Evolutionary conservation across 768 basidiomycete species (phyloP).

Genomic region (Sistotremastrum suecicum): DNA sequence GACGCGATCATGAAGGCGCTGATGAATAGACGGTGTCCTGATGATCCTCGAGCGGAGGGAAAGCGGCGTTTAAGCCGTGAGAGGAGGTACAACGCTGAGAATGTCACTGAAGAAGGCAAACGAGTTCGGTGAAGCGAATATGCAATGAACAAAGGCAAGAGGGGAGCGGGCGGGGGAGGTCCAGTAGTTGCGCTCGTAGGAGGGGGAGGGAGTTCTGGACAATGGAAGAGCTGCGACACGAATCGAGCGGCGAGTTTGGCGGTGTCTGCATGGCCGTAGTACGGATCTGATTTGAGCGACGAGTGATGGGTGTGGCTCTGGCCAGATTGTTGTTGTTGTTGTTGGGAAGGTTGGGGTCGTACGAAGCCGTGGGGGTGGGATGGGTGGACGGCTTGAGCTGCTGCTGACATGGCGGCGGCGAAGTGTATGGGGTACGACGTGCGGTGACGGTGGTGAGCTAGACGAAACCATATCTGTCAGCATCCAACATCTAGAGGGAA

Average conservation of each 20-base stretch:
- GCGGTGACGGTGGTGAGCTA: no score
- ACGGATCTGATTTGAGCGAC: conserved; percentile 27
- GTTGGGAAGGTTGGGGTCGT: no score
- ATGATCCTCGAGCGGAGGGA: conserved; percentile 80
- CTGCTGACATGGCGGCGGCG: no score
- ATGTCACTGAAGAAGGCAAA: conserved; percentile 50
- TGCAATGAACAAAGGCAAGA: conserved; percentile 68
- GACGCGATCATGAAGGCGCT: conserved; percentile 89
- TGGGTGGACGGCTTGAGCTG: no score
- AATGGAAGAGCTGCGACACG: conserved; percentile 75
- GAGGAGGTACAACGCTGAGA: conserved; percentile 58
- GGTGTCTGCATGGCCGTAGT: conserved; percentile 63
- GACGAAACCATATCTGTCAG: no score
- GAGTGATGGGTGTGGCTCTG: no score
- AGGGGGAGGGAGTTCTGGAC: conserved; percentile 63
- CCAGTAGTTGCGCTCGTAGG: conserved; percentile 5
- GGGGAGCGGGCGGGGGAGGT: conserved; percentile 39
- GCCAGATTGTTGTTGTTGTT: no score
- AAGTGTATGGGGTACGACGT: no score
- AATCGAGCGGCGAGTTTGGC: conserved; percentile 63
- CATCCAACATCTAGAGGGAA: no score
- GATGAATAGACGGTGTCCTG: conserved; percentile 80
- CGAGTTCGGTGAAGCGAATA: conserved; percentile 80
- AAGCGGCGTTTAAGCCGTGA: conserved; percentile 84
- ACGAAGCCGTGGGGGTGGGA: no score